These are phyloP conservation scores for Coemansia sp. DNA, from an alignment of 371 early-diverging fungal species.

Conservation along the genomic window DNA sequence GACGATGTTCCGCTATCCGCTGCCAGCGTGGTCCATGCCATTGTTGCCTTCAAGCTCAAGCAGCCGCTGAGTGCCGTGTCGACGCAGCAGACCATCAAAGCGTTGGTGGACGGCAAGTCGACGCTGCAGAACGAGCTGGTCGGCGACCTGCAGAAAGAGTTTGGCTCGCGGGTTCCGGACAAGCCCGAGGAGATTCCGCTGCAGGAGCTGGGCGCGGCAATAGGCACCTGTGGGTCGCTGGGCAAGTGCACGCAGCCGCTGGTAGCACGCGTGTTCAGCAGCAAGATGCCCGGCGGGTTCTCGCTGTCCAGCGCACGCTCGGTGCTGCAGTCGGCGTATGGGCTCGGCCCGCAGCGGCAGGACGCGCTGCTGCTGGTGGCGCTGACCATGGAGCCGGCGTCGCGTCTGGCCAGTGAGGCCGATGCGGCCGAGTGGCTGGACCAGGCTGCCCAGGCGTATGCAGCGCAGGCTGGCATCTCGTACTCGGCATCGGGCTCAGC, in stretches of 20 bases:
- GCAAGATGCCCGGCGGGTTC: conserved; percentile 95
- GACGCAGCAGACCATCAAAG: conserved; percentile 91
- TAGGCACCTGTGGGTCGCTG: conserved; percentile 67
- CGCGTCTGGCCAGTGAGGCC: conserved; percentile 73
- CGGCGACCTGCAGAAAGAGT: conserved; percentile 94
- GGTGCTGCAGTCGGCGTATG: conserved; percentile 69
- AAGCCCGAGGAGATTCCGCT: conserved; percentile 89
- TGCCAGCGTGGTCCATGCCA: conserved; percentile 72
- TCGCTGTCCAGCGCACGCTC: conserved; percentile 76
- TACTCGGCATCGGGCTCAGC: conserved; percentile 63
- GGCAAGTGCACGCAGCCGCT: conserved; percentile 82
- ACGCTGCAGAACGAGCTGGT: conserved; percentile 97
- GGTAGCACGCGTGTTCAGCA: conserved; percentile 77
- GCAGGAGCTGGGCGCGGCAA: conserved; percentile 71
- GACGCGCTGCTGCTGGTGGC: conserved; percentile 81
- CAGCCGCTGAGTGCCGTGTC: conserved; percentile 76
- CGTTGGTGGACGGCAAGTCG: conserved; percentile 90
- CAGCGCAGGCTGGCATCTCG: conserved; percentile 68
- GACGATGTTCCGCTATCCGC: conserved; percentile 76
- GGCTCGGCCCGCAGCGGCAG: conserved; percentile 78
- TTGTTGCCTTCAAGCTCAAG: conserved; percentile 90
- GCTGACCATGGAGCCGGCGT: conserved; percentile 82
- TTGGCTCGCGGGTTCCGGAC: conserved; percentile 80
- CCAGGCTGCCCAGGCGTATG: conserved; percentile 74
- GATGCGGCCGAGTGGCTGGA: conserved; percentile 88